Evolutionary conservation across 2,329 filamentous ascomycete species (phyloP), one percentile per base, ranked within the genome.

Genomic region (Colletotrichum karsti): DNA sequence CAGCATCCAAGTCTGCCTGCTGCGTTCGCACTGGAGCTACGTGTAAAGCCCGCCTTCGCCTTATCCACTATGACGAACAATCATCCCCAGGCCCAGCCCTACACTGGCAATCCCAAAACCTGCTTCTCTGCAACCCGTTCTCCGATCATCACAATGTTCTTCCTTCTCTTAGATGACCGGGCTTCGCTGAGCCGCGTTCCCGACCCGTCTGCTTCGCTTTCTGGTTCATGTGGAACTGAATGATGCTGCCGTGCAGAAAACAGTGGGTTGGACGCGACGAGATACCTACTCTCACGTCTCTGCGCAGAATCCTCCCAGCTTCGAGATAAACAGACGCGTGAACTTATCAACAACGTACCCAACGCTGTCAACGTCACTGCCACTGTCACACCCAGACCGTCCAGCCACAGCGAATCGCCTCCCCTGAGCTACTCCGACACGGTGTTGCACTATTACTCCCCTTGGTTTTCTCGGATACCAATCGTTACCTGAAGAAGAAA

Each of bases 191-290:
- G 24, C 48, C 22, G n/a, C n/a, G n/a, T n/a, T n/a, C n/a, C n/a
- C n/a, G n/a, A n/a, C 30, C 22, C 35, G 60, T 46, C 28, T 26
- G 18, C 26, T 18, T 44, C 51, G n/a, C n/a, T n/a, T n/a, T n/a
- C n/a, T n/a, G n/a, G n/a, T n/a, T n/a, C n/a, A n/a, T 28, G 60
- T 46, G 60, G 60, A 54, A 58, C 37, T 30, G 24, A n/a, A 58
- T 63, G 64, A 67, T 67, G 64, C 64, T 35, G 44, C 20, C 53
- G n/a, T 42, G 53, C 64, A 67, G 59, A 33, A 35, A 44, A 53
- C 39, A 51, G 22, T 39, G 15, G 35, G 15, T n/a, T 46, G n/a
- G n/a, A n/a, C n/a, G n/a, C n/a, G n/a, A n/a, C n/a, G n/a, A n/a
- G n/a, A n/a, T n/a, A n/a, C n/a, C n/a, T n/a, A n/a, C n/a, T n/a